Evolutionary conservation across 352 stramenopile genomes (phyloP), one percentile per base, ranked within the genome.

Genomic region (Globisporangium uncinulatum): DNA sequence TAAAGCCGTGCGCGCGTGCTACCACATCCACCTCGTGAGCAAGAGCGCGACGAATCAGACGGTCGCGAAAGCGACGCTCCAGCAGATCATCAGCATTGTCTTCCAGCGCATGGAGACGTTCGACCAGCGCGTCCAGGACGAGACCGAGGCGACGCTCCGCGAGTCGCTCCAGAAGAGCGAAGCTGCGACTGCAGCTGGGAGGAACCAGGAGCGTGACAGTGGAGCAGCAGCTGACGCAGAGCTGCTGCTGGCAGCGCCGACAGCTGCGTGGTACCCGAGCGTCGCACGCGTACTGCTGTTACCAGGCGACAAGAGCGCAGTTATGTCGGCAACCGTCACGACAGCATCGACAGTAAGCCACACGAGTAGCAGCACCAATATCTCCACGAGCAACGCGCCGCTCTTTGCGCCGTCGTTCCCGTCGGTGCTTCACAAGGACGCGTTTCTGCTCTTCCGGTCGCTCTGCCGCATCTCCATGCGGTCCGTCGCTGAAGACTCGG

Each of bases 401-500:
- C 63, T 80, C 45, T 85, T 79, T 55, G 65, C 73, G 15, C 71
- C 80, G 24, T 72, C 79, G 14, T 99, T 99, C 69, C 81, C 92
- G 5, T 99, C 96, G 0, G 81, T 98, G 60, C 94, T 97, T 46
- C 96, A 99, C 76, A 98, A 97, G 56, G 98, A 99, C 71, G 90
- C 92, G 10, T 99, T 98, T 59, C 73, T 99, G 57, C 72, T 99
- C 14, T 99, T 99, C 63, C 88, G 98, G 4, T 97, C 96, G 8
- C 79, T 99, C 9, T 99, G 97, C 68, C 79, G 83, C 20, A 92
- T 94, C 41, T 92, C 83, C 4, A 92, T 92, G 79, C 69, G 98
- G 81, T 90, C 88, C 83, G 58, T 98, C 47, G 77, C 96, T 66
- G 70, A 99, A 96, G 86, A 97, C 88, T 79, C 73, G 6, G 59